Evolutionary conservation across 805 yeast genomes (phyloP), one percentile per base, ranked within the genome.

Genomic region (Citeromyces matritensis): DNA sequence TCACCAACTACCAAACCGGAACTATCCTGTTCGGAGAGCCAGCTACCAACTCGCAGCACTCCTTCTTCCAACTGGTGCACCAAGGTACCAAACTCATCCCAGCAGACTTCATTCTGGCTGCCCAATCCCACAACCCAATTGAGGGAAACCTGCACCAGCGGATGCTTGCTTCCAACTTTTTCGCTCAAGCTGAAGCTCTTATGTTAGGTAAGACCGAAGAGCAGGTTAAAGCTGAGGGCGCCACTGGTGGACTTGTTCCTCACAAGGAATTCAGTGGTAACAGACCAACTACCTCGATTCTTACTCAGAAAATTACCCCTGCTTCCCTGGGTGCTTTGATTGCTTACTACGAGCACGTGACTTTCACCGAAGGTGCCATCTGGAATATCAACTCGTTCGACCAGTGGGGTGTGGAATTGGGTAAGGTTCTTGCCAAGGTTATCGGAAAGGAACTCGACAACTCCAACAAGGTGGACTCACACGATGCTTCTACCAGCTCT

Each of bases 361-460:
- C 97, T 27, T 91, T 91, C 63, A 86, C 86, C 37, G 98, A 91
- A 65, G 98, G 98, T 63, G 98, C 98, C 36, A 63, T 91, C 51
- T 88, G 98, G 98, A 91, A 93, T 73, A 86, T 91, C 67, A 91
- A 91, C 76, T 88, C 97, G 12, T 91, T 84, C 55, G 98, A 91
- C 67, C 98, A 91, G 69, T 91, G 97, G 95, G 98, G 98, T 61
- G 98, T 91, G 49, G 98, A 91, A 66, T 80, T 91, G 48, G 98
- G 98, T 57, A 91, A 91, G 66, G 93, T 80, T 33, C 73, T 91
- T 53, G 98, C 98, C 53, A 91, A 91, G 76, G 91, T 70, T 37
- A 88, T 91, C 50, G 88, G 93, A 48, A 70, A 70, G 47, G 96
- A 91, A 63, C 74, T 91, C 52, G 47, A 60, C 21, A 51, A 55